Conservation (phyloP, 192 early-diverging fungal genomes). For the Podila epigama region DNA sequence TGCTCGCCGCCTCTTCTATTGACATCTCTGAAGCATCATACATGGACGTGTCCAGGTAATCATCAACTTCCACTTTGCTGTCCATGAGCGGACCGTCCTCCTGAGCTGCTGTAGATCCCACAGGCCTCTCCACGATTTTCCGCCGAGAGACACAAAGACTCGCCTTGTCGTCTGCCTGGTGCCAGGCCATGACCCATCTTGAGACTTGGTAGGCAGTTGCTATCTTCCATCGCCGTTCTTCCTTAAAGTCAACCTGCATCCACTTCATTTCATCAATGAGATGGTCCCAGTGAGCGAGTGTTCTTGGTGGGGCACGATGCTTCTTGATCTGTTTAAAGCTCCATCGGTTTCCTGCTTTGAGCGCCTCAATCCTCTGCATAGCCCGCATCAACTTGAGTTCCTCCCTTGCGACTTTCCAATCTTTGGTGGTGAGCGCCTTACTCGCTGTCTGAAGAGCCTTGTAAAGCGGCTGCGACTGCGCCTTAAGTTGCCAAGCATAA, state of each 20-base stretch:
- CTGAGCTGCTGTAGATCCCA: neutral
- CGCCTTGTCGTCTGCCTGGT: constrained; percentile 70
- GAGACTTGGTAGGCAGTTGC: constrained; percentile 71
- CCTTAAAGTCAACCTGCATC: constrained; percentile 80
- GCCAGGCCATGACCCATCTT: constrained; percentile 77
- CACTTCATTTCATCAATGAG: constrained; percentile 86
- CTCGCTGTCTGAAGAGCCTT: constrained; percentile 65
- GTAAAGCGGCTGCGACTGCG: constrained; percentile 63
- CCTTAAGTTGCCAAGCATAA: constrained; percentile 53
- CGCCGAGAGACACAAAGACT: constrained; percentile 64
- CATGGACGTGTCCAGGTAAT: constrained; percentile 32
- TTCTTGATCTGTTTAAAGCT: constrained; percentile 78
- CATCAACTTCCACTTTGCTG: constrained; percentile 26
- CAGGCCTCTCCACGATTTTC: neutral
- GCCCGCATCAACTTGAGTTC: constrained; percentile 73
- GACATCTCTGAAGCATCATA: constrained; percentile 5
- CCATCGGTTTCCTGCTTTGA: constrained; percentile 76
- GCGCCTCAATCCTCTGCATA: constrained; percentile 70
- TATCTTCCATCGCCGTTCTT: constrained; percentile 87
- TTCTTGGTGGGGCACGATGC: constrained; percentile 60
- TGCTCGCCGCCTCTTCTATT: neutral
- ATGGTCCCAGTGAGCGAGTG: constrained; percentile 77
- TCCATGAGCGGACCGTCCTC: neutral
- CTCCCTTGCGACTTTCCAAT: constrained; percentile 84
- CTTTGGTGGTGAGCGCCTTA: constrained; percentile 73